Conservation (phyloP, 176 grass and related monocot species). For the Oryza meyeriana region DNA sequence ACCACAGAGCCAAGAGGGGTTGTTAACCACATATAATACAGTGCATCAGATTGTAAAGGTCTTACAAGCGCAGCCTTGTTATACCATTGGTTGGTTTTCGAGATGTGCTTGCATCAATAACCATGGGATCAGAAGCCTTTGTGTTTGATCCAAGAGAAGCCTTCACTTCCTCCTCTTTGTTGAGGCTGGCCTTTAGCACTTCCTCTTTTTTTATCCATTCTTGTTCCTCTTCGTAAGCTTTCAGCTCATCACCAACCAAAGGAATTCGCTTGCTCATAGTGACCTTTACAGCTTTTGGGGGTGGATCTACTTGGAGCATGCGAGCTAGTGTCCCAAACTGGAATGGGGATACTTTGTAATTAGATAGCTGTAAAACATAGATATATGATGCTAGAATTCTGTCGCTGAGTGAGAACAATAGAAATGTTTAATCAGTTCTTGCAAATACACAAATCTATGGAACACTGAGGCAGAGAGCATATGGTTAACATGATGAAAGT, state of each 20-base stretch:
- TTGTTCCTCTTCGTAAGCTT: conserved; percentile 90
- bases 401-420: neutral
- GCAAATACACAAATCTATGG: neutral
- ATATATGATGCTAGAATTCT: conserved; percentile 16
- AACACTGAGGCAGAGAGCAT: neutral
- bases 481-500: neutral
- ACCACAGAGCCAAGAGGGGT: conserved; percentile 36
- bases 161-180: conserved; percentile 76
- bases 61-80: neutral
- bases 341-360: conserved; percentile 16
- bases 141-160: conserved; percentile 64
- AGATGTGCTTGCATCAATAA: conserved; percentile 59
- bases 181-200: conserved; percentile 57
- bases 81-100: conserved; percentile 68
- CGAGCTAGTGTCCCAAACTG: conserved; percentile 98
- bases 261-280: conserved; percentile 86
- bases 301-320: conserved; percentile 99
- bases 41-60: conserved; percentile 6
- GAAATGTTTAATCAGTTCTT: neutral
- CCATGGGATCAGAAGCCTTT: conserved; percentile 63
- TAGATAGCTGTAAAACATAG: conserved; percentile 1
- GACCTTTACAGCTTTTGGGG: conserved; percentile 93
- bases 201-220: conserved; percentile 83
- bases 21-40: conserved; percentile 21
- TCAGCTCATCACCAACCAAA: conserved; percentile 87